Evolutionary conservation across 2,329 filamentous ascomycete species (phyloP), one percentile per base, ranked within the genome.

Genomic region (Xylariaceae sp.): DNA sequence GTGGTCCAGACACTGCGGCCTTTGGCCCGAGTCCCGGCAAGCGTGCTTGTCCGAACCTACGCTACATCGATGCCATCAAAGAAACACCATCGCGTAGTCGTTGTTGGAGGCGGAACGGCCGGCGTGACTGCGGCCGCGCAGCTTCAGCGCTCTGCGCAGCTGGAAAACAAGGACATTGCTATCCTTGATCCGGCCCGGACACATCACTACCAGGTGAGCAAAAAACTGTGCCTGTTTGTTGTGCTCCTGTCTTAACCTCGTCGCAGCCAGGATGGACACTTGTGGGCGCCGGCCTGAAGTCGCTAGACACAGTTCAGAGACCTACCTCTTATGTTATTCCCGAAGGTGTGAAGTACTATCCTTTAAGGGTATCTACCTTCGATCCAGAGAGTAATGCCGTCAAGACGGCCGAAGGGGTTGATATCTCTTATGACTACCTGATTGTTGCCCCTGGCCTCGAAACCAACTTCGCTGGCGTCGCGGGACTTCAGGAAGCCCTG

Each of bases 81-180:
- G 49, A 57, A 62, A 32, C 75, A 73, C 60, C 85, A 88, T 74
- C 84, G 79, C 64, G 75, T 88, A 12, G 82, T 88, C 9, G 77
- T 89, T 2, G 74, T 89, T 31, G 86, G 86, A 48, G 85, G 80
- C 50, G 86, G 86, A 34, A 75, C 80, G 9, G 86, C 85, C 39
- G 86, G 86, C 47, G 70, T 88, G 12, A 71, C 80, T 1, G 79
- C 87, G 64, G 83, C 82, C 63, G 84, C 88, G 64, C 86, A 89
- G 71, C 78, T 89, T 2, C 76, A 87, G 42, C 61, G 62, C 12
- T 60, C 62, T 19, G 52, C 55, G 4, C 59, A 61, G 35, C 63
- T 69, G 30, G 63, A 64, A 19, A 67, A 67, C 54, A 65, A 67
- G 37, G 70, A 71, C 32, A 67, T 72, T 44, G 70, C 69, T 50